These are phyloP conservation scores for Geotrichum australiense DNA, from an alignment of 1,139 yeast species.

Conservation along the genomic window DNA sequence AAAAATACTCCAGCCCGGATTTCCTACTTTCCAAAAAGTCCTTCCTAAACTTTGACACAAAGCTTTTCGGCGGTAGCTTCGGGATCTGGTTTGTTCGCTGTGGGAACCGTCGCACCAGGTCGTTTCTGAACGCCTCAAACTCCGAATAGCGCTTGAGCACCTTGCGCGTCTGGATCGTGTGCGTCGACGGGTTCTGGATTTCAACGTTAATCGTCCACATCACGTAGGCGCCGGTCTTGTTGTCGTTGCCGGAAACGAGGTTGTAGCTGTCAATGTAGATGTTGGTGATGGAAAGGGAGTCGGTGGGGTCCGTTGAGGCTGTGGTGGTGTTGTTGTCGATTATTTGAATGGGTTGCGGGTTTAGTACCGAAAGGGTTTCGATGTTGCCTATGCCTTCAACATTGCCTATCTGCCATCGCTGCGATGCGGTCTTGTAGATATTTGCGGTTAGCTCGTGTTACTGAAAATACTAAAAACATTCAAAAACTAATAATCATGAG, in stretches of 20 bases:
- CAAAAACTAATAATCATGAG: too few relatives aligned
- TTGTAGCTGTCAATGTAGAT: conserved; percentile 39
- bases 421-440: conserved; percentile 71
- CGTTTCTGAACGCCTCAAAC: conserved; percentile 44
- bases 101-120: conserved; percentile 40
- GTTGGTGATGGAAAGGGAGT: conserved; percentile 35
- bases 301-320: conserved; percentile 12
- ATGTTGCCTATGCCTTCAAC: conserved; percentile 14
- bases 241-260: conserved; percentile 33
- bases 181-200: conserved; percentile 22
- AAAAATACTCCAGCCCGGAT: conserved; percentile 66
- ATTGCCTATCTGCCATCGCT: conserved; percentile 17
- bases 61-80: conserved; percentile 59
- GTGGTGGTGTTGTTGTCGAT: conserved; percentile 9
- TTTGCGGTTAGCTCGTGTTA: conserved; percentile 55
- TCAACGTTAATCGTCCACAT: conserved; percentile 37
- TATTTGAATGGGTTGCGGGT: conserved; percentile 14
- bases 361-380: conserved; percentile 6
- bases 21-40: conserved; percentile 57
- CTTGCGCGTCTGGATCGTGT: conserved; percentile 41
- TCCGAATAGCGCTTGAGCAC: conserved; percentile 62
- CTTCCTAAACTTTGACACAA: conserved; percentile 44
- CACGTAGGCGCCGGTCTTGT: conserved; percentile 36
- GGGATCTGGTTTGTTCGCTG: conserved; percentile 45
- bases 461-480: conserved; percentile 66